Percentiles rank a stretch among this genome's conserved stretches.
These are phyloP conservation scores for Xerocomellus dryophilus DNA, from an alignment of 768 basidiomycete species.

Conservation along the genomic window DNA sequence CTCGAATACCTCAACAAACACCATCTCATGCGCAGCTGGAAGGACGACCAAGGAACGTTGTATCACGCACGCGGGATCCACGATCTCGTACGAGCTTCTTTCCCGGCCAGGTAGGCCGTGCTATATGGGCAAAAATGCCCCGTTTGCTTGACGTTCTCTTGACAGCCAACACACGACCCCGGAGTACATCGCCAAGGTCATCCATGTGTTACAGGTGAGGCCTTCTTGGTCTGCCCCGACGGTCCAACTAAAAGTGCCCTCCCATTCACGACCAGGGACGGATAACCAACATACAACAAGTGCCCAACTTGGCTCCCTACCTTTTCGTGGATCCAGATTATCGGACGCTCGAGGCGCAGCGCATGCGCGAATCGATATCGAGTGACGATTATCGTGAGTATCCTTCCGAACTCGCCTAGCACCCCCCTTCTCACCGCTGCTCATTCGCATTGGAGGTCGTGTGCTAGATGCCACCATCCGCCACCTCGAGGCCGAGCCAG, in stretches of 20 bases:
- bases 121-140: not conserved
- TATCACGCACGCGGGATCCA: constrained; percentile 54
- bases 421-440: too few relatives aligned
- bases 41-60: constrained; percentile 48
- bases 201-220: constrained; percentile 57
- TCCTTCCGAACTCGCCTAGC: not conserved
- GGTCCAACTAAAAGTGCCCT: not conserved
- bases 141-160: not conserved
- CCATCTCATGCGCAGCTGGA: constrained; percentile 61
- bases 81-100: constrained; percentile 49
- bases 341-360: constrained; percentile 48
- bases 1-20: constrained; percentile 88
- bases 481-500: constrained; percentile 1
- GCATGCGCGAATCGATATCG: constrained; percentile 46
- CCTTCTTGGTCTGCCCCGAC: not conserved
- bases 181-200: constrained; percentile 61
- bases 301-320: constrained; percentile 66
- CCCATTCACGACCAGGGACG: constrained; percentile 49
- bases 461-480: constrained; percentile 5
- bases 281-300: constrained; percentile 65
- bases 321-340: constrained; percentile 75
- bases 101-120: constrained; percentile 51
- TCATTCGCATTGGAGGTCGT: not conserved
- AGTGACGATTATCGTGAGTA: constrained; percentile 45
- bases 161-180: constrained; percentile 47